A percentile compares a stretch with the other conserved stretches of the same genome.
phyloP scores from a whole-genome alignment of 352 stramenopile genomes.

The Blastocystis sp. region DNA sequence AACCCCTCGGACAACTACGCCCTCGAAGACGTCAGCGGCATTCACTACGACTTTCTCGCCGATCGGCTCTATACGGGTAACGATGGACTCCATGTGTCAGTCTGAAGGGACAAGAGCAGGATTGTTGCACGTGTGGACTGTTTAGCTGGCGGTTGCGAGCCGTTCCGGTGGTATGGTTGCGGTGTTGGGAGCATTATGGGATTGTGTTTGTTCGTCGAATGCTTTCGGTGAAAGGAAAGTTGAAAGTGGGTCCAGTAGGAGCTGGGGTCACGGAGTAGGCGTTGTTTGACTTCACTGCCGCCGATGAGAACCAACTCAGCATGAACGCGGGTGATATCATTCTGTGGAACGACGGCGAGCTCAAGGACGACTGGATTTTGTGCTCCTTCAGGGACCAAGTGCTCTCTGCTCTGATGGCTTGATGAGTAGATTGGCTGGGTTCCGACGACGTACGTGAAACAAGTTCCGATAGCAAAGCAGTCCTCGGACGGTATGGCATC shows the following conservation, averaged over 20 bases:
- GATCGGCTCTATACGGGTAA: constrained; percentile 41
- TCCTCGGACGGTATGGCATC: too few relatives aligned
- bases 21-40: constrained; percentile 41
- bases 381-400: constrained; percentile 11
- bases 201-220: background rate
- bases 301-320: constrained; percentile 6
- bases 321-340: constrained; percentile 17
- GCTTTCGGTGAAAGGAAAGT: constrained; percentile 27
- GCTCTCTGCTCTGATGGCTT: background rate
- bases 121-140: constrained; percentile 17
- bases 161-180: too few relatives aligned
- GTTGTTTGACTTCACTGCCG: constrained; percentile 17
- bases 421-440: constrained; percentile 21
- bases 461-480: too few relatives aligned
- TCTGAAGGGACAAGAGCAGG: constrained; percentile 24
- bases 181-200: too few relatives aligned
- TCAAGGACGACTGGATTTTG: constrained; percentile 41
- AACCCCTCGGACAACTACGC: constrained; percentile 51
- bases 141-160: too few relatives aligned
- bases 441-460: constrained; percentile 15
- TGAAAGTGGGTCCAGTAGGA: background rate
- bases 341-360: constrained; percentile 11
- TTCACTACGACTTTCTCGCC: constrained; percentile 7
- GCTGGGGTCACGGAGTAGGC: background rate
- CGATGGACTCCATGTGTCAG: background rate